Evolutionary conservation across 164 flowering plant species (phyloP).

Genomic region (Piper betle): DNA sequence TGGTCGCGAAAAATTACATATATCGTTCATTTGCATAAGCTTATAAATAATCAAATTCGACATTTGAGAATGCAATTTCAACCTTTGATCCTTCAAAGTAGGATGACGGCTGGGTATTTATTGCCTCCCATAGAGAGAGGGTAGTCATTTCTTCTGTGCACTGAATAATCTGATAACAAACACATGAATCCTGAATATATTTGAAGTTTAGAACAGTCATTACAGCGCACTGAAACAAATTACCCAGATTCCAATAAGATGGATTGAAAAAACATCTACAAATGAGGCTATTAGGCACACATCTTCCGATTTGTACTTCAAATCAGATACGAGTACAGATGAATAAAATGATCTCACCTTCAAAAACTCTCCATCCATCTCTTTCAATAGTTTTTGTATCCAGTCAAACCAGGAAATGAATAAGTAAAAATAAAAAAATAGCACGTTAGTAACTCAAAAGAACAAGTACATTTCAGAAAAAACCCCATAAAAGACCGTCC

Average conservation of each 20-base stretch:
- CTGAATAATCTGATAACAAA: constrained; percentile 41
- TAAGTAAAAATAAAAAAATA: not conserved
- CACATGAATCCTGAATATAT: not conserved
- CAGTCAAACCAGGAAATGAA: constrained; percentile 14
- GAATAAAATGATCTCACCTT: constrained; percentile 29
- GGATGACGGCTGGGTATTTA: constrained; percentile 40
- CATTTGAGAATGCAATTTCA: not conserved
- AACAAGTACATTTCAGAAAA: not conserved
- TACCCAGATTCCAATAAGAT: too few species aligned
- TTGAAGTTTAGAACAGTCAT: not conserved
- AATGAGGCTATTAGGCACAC: not conserved
- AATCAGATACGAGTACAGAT: not conserved
- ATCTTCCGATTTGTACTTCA: not conserved
- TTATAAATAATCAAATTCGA: too few species aligned
- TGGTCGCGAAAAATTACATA: not conserved
- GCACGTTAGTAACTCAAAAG: not conserved
- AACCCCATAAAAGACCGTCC: too few species aligned
- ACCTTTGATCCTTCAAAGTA: constrained; percentile 52
- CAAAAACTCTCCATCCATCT: constrained; percentile 75
- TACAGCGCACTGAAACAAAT: not conserved
- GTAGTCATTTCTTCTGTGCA: constrained; percentile 75
- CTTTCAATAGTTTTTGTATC: constrained; percentile 63
- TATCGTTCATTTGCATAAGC: not conserved
- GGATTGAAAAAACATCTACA: too few species aligned
- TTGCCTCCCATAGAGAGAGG: constrained; percentile 65